Evolutionary conservation across 2,329 filamentous ascomycete species (phyloP), one percentile per base, ranked within the genome.

Genomic region (Aspergillus sp.): DNA sequence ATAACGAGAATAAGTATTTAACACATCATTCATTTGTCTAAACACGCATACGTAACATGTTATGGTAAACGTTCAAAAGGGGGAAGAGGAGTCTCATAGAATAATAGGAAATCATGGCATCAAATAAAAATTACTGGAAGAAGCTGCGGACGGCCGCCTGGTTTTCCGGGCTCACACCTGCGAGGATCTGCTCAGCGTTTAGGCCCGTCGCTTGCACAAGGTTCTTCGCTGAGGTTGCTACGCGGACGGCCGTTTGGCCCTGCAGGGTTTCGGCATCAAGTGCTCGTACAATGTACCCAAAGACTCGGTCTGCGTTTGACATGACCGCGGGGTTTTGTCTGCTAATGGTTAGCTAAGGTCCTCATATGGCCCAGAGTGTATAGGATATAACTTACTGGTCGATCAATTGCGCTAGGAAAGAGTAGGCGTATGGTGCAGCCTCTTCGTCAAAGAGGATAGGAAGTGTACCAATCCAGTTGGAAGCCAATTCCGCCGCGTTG

Each of bases 401-500:
- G 72, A 98, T 97, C 62, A 99, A 78, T 73, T 96, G 89, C 12
- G 90, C 88, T 58, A 99, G 80, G 78, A 96, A 99, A 45, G 88
- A 88, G 73, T 99, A 99, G 1, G 93, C 93, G 74, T 96, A 98
- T 13, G 95, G 95, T 19, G 95, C 95, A 4, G 95, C 95, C 78
- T 99, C 95, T 74, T 99, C 95, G 65, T 99, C 95, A 70, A 96
- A 97, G 15, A 88, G 87, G 52, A 99, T 89, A 0, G 95, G 95
- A 37, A 99, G 80, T 0, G 93, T 97, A 64, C 91, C 87, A 49
- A 99, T 79, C 95, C 95, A 99, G 71, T 89, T 88, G n/a, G 82
- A 79, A 42, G 91, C 86, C 24, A 97, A 83, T 39, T 89, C 84
- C 69, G 95, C 88, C 50, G 85, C 81, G 68, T 96, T 91, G 54